phyloP scores from a whole-genome alignment of 495 filamentous ascomycete genomes.

The Hyphodiscus hymeniophilus region DNA sequence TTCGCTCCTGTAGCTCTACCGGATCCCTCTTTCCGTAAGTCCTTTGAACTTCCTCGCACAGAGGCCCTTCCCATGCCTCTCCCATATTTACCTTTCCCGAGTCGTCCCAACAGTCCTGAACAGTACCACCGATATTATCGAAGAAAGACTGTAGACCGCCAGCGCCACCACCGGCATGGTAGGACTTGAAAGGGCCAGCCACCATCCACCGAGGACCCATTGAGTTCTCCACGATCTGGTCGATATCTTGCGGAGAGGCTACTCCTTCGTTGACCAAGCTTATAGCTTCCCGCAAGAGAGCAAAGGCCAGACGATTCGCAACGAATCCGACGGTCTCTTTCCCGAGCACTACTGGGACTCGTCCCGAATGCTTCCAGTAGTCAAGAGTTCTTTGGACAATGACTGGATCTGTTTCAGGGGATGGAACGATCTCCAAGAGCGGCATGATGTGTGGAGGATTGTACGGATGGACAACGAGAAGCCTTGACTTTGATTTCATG shows the following conservation, averaged over 20 bases:
- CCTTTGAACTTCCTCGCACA: constrained; percentile 19
- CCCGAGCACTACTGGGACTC: constrained; percentile 41
- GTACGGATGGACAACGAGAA: constrained; percentile 51
- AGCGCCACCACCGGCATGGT: constrained; percentile 51
- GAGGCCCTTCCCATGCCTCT: constrained; percentile 26
- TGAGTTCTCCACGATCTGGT: constrained; percentile 28
- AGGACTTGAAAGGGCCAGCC: constrained; percentile 51
- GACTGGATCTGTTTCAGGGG: constrained; percentile 28
- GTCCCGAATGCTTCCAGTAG: constrained; percentile 38
- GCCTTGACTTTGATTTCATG: constrained; percentile 31
- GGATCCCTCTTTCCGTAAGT: constrained; percentile 10
- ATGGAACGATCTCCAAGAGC: constrained; percentile 48
- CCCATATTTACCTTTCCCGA: constrained; percentile 35
- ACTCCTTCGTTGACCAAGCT: constrained; percentile 41
- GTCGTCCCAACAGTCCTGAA: constrained; percentile 46
- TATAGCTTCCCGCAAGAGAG: constrained; percentile 37
- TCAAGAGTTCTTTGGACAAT: constrained; percentile 36
- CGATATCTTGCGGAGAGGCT: constrained; percentile 36
- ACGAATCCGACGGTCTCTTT: constrained; percentile 44
- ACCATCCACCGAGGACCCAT: constrained; percentile 48
- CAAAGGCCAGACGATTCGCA: constrained; percentile 42
- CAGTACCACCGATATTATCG: constrained; percentile 46
- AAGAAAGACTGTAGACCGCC: constrained; percentile 45
- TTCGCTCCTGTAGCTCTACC: neutral
- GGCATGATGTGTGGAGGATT: constrained; percentile 58